A percentile compares a stretch with the other conserved stretches of the same genome.
These are phyloP conservation scores for Aquilaria sinensis DNA, from an alignment of 345 rosid genomes.

Conservation along the genomic window DNA sequence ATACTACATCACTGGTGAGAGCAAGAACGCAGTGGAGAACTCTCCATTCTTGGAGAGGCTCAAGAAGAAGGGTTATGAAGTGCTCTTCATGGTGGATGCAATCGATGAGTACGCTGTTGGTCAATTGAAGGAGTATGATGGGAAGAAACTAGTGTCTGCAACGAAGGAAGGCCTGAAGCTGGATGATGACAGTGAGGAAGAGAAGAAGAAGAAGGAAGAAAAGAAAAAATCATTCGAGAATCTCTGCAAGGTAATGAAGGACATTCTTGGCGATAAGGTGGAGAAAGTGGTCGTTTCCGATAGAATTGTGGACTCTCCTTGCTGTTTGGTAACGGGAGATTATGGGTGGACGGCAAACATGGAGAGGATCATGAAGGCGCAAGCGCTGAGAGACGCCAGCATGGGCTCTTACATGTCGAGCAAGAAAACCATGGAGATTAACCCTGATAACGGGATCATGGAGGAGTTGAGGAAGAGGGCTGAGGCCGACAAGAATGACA, in stretches of 20 bases:
- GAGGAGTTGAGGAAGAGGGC: constrained; percentile 86
- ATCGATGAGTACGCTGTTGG: constrained; percentile 88
- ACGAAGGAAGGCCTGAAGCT: constrained; percentile 79
- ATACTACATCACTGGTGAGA: constrained; percentile 72
- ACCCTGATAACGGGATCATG: constrained; percentile 85
- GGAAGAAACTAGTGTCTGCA: constrained; percentile 81
- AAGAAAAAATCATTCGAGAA: constrained; percentile 60
- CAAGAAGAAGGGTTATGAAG: constrained; percentile 82
- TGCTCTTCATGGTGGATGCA: constrained; percentile 86
- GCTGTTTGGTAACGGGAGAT: constrained; percentile 85
- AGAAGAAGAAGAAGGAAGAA: constrained; percentile 71
- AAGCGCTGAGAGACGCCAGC: constrained; percentile 82
- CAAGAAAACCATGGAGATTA: constrained; percentile 89
- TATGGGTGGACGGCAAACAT: constrained; percentile 91
- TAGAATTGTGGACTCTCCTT: constrained; percentile 79
- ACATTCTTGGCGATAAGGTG: constrained; percentile 70
- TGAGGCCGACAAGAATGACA: constrained; percentile 74
- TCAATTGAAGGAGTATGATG: constrained; percentile 72
- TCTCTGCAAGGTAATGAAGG: constrained; percentile 80
- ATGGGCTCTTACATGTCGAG: constrained; percentile 91
- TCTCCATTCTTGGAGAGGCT: constrained; percentile 84
- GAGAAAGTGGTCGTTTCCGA: constrained; percentile 83
- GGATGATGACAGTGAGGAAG: constrained; percentile 80
- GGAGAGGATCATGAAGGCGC: constrained; percentile 95
- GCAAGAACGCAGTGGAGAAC: constrained; percentile 84